Percentiles rank a stretch among this genome's conserved stretches.
These are phyloP conservation scores for Thalassiosira allenii DNA, from an alignment of 352 stramenopile species.

Conservation along the genomic window DNA sequence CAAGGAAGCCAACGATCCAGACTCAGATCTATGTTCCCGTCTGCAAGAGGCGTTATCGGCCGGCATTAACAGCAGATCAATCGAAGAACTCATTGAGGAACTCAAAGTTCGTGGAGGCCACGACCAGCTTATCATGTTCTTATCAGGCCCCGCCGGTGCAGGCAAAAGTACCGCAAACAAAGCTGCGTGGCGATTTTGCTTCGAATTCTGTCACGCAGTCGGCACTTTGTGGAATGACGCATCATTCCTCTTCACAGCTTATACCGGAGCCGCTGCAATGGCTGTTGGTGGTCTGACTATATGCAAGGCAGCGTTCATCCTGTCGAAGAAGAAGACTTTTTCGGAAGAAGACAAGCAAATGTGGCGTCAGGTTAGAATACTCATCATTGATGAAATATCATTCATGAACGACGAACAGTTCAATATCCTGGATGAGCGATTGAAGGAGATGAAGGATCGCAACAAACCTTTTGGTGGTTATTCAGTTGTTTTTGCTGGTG, in stretches of 20 bases:
- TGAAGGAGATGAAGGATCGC: slow-evolving; percentile 56
- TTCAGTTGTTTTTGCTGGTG: slow-evolving; percentile 53
- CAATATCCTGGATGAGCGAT: slow-evolving; percentile 64
- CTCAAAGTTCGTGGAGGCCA: slow-evolving; percentile 1
- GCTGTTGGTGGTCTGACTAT: neutral
- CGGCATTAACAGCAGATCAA: neutral
- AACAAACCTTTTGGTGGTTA: slow-evolving; percentile 43
- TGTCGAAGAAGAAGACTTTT: neutral
- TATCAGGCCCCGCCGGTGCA: neutral
- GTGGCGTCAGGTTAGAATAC: slow-evolving; percentile 33
- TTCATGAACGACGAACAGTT: slow-evolving; percentile 50
- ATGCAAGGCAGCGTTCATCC: neutral
- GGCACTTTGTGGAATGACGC: neutral
- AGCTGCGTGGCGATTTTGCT: neutral
- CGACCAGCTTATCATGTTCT: slow-evolving; percentile 10
- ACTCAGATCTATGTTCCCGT: neutral
- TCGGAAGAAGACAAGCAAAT: neutral
- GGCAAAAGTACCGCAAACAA: neutral
- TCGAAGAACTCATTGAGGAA: neutral
- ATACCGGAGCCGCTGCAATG: neutral
- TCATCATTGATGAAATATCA: slow-evolving; percentile 59
- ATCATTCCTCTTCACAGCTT: neutral
- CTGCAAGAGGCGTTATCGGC: neutral
- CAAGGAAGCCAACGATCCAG: neutral
- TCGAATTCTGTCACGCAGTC: neutral